Conservation (phyloP, 345 rosid species). For the Mercurialis annua region DNA sequence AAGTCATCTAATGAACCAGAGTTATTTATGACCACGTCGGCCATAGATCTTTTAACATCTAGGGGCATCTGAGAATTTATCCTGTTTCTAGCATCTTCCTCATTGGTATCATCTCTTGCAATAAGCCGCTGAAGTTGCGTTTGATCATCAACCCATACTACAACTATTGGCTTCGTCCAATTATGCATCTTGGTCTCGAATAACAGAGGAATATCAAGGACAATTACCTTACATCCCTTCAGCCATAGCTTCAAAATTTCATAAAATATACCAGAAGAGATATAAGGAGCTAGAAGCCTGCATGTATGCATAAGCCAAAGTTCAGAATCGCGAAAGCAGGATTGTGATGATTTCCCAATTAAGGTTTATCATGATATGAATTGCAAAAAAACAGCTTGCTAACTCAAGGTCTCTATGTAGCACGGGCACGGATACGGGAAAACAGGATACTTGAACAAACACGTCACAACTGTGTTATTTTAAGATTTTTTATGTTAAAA, state of each 20-base stretch:
- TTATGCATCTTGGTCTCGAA: slow-evolving; percentile 81
- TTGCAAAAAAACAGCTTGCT: too few species aligned
- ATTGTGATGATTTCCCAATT: not conserved
- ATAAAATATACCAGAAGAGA: slow-evolving; percentile 64
- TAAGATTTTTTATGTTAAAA: too few species aligned
- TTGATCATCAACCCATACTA: slow-evolving; percentile 69
- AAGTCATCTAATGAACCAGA: slow-evolving; percentile 65
- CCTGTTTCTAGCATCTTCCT: slow-evolving; percentile 79
- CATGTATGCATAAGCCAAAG: slow-evolving; percentile 15
- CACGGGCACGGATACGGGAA: too few species aligned
- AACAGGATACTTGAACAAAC: too few species aligned
- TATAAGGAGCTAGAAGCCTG: slow-evolving; percentile 75
- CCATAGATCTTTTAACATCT: slow-evolving; percentile 60
- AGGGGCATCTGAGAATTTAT: slow-evolving; percentile 76
- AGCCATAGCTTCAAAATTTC: slow-evolving; percentile 72
- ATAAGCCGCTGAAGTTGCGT: slow-evolving; percentile 71
- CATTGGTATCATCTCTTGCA: slow-evolving; percentile 55
- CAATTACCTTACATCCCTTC: slow-evolving; percentile 61
- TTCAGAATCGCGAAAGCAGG: not conserved
- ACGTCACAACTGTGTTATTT: too few species aligned
- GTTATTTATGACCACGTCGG: slow-evolving; percentile 82
- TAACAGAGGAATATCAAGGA: slow-evolving; percentile 77
- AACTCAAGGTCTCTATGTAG: too few species aligned
- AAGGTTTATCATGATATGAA: not conserved
- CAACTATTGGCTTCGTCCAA: slow-evolving; percentile 81